Evolutionary conservation across 768 basidiomycete species (phyloP).

Genomic region (Amanita muscaria): DNA sequence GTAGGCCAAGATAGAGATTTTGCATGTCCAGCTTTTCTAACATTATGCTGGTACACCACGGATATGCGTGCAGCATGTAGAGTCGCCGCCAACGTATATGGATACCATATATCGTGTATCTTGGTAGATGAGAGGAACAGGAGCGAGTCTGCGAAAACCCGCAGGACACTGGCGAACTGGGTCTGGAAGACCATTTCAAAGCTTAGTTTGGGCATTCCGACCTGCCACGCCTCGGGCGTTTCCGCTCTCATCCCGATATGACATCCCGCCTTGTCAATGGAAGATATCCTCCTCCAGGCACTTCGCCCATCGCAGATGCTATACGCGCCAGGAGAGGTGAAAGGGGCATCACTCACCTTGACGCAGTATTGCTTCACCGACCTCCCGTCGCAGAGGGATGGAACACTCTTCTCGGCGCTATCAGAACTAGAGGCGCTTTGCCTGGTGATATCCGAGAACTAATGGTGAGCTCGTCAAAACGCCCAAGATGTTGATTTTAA

Average conservation of each 20-base stretch:
- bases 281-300: constrained; percentile 33
- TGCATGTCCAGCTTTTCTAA: constrained; percentile 18
- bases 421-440: constrained; percentile 38
- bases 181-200: constrained; percentile 4
- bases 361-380: constrained; percentile 39
- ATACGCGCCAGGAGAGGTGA: constrained; percentile 41
- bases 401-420: constrained; percentile 40
- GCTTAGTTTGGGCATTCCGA: too few relatives aligned
- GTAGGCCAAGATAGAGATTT: constrained; percentile 32
- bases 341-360: constrained; percentile 41
- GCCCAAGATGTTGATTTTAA: not conserved
- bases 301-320: constrained; percentile 36
- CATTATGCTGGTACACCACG: constrained; percentile 33
- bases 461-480: constrained; percentile 27
- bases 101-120: constrained; percentile 32
- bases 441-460: constrained; percentile 41
- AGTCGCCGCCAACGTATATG: constrained; percentile 31
- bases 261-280: constrained; percentile 36
- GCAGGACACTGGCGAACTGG: not conserved
- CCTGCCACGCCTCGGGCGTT: too few relatives aligned
- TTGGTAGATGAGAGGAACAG: constrained; percentile 20
- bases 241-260: too few relatives aligned
- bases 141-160: constrained; percentile 10
- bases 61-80: constrained; percentile 38
- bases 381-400: constrained; percentile 42